Conservation (phyloP, 495 filamentous ascomycete genomes). For the Clohesyomyces aquaticus region DNA sequence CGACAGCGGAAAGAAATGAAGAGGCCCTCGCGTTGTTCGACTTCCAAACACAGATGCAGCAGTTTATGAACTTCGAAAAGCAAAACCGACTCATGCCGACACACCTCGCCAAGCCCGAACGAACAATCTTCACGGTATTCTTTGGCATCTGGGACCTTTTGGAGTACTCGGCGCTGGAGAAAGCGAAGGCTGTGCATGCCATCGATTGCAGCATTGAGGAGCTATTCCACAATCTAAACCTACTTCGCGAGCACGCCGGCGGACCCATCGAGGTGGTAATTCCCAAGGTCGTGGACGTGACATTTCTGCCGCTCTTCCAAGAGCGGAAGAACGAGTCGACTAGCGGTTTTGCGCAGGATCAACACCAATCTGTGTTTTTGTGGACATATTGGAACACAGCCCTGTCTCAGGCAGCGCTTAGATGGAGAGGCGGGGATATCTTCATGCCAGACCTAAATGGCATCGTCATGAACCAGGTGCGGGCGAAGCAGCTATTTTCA, state of each 20-base stretch:
- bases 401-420: conserved; percentile 26
- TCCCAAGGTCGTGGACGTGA: conserved; percentile 34
- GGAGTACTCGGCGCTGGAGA: conserved; percentile 29
- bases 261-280: conserved; percentile 34
- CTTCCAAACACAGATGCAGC: conserved; percentile 34
- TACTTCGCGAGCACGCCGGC: conserved; percentile 21
- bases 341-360: conserved; percentile 16
- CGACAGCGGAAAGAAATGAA: conserved; percentile 20
- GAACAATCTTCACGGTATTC: conserved; percentile 33
- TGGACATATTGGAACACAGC: conserved; percentile 36
- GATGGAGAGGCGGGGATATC: conserved; percentile 31
- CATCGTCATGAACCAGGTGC: conserved; percentile 33
- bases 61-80: conserved; percentile 35
- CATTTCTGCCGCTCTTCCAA: conserved; percentile 35
- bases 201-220: conserved; percentile 36
- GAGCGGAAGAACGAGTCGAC: conserved; percentile 19
- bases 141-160: conserved; percentile 38
- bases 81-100: conserved; percentile 5
- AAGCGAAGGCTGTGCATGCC: conserved; percentile 23
- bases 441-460: conserved; percentile 31
- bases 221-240: conserved; percentile 31
- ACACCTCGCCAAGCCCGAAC: conserved; percentile 5
- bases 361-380: conserved; percentile 35
- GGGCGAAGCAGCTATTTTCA: conserved; percentile 32
- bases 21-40: conserved; percentile 27